These are phyloP conservation scores for Penicillium maclennaniae DNA, from an alignment of 495 filamentous ascomycete genomes.

Conservation along the genomic window DNA sequence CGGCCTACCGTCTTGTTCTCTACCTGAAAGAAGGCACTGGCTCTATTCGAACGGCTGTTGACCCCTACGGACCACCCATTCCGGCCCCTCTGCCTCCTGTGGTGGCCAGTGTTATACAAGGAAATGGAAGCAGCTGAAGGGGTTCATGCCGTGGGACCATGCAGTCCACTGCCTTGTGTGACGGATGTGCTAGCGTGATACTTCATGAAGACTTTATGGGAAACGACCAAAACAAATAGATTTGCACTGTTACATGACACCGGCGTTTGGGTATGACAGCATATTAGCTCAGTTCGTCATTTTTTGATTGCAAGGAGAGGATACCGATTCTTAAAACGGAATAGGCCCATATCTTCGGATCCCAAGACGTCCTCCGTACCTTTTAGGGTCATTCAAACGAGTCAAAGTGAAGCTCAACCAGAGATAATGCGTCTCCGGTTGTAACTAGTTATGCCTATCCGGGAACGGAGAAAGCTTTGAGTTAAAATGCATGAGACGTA, in stretches of 20 bases:
- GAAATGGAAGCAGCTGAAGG: constrained; percentile 19
- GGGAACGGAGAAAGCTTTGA: neutral
- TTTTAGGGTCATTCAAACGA: neutral
- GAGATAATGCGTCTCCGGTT: neutral
- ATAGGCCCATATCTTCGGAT: neutral
- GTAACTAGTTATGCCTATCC: neutral
- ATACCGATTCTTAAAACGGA: neutral
- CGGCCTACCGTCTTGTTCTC: constrained; percentile 82
- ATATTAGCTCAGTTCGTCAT: neutral
- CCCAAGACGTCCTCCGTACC: neutral
- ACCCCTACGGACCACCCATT: constrained; percentile 32
- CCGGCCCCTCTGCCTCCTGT: constrained; percentile 2
- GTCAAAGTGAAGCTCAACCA: neutral
- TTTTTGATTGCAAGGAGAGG: neutral
- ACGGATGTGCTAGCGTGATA: constrained; percentile 6
- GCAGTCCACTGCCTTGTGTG: neutral
- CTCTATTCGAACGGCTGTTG: constrained; percentile 35
- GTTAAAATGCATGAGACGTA: neutral
- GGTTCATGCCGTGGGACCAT: neutral
- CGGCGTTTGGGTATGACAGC: constrained; percentile 12
- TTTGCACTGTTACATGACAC: constrained; percentile 8
- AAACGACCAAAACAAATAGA: constrained; percentile 27
- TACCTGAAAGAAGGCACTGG: constrained; percentile 66
- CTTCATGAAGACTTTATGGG: constrained; percentile 20
- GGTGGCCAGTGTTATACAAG: constrained; percentile 11